Evolutionary conservation across 805 yeast species (phyloP).

Genomic region (Peterozyma xylosa): DNA sequence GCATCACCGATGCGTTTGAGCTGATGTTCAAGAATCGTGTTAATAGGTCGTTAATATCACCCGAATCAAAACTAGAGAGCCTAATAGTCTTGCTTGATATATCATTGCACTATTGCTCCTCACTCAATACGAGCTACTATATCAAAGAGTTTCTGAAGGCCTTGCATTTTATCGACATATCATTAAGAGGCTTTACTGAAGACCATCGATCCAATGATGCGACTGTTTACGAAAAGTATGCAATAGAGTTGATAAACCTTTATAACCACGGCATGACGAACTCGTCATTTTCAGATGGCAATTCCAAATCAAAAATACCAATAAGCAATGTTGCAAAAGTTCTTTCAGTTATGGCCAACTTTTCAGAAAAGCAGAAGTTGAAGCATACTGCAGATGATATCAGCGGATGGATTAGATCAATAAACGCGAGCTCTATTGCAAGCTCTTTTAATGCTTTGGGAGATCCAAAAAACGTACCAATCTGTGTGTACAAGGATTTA

Average conservation of each 20-base stretch:
- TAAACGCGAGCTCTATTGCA: not conserved
- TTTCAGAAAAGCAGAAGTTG: not conserved
- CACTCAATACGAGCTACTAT: no score
- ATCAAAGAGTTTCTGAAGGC: no score
- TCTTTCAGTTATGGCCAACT: not conserved
- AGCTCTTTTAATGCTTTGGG: not conserved
- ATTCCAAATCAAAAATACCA: not conserved
- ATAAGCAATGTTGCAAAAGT: not conserved
- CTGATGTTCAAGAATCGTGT: not conserved
- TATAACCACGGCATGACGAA: not conserved
- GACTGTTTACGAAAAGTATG: not conserved
- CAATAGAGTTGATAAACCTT: not conserved
- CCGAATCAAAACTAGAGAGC: not conserved
- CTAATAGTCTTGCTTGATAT: not conserved
- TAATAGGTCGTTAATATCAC: not conserved
- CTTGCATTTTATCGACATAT: no score
- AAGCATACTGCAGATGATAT: not conserved
- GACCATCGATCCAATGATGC: no score
- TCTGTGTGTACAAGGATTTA: slow-evolving; percentile 1
- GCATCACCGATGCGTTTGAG: not conserved
- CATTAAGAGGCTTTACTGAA: no score
- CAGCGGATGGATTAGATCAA: not conserved
- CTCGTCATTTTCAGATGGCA: not conserved
- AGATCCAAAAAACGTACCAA: not conserved
- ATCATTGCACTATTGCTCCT: not conserved